Evolutionary conservation across 257 asterid species (phyloP).

Genomic region (Capsicum rhomboideum): DNA sequence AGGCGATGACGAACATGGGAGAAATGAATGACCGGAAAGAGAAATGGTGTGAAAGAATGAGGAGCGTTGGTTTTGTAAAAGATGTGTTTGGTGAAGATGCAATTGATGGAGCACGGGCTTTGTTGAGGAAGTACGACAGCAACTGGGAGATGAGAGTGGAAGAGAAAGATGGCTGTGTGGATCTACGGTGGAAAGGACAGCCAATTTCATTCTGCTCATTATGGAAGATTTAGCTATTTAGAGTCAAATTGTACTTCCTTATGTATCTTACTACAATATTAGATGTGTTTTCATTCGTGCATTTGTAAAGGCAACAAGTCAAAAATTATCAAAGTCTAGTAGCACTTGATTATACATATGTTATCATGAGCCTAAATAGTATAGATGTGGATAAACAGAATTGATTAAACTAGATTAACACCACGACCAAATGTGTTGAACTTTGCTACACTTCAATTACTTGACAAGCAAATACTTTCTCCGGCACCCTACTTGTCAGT

Average conservation of each 20-base stretch:
- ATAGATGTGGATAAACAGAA: background rate
- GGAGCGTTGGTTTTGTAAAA: constrained; percentile 44
- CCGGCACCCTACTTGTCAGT: too few species aligned
- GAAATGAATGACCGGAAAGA: constrained; percentile 76
- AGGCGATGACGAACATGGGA: constrained; percentile 37
- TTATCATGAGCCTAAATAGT: too few species aligned
- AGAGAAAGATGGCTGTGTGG: constrained; percentile 51
- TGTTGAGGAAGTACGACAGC: constrained; percentile 69
- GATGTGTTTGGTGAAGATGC: constrained; percentile 57
- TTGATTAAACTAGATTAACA: background rate
- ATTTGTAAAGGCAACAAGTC: background rate
- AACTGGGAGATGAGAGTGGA: constrained; percentile 71
- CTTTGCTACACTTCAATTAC: background rate
- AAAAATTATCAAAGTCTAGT: background rate
- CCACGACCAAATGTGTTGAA: background rate
- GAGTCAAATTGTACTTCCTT: background rate
- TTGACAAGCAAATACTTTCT: background rate
- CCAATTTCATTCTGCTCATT: constrained; percentile 65
- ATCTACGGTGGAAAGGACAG: constrained; percentile 77
- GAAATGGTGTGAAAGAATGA: constrained; percentile 78
- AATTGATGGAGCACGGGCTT: constrained; percentile 61
- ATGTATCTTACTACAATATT: background rate
- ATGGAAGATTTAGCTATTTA: constrained; percentile 35
- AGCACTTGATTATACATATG: background rate
- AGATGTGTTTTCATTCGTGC: background rate